phyloP scores from a whole-genome alignment of 1,139 yeast genomes.

The Meyerozyma athensensis region DNA sequence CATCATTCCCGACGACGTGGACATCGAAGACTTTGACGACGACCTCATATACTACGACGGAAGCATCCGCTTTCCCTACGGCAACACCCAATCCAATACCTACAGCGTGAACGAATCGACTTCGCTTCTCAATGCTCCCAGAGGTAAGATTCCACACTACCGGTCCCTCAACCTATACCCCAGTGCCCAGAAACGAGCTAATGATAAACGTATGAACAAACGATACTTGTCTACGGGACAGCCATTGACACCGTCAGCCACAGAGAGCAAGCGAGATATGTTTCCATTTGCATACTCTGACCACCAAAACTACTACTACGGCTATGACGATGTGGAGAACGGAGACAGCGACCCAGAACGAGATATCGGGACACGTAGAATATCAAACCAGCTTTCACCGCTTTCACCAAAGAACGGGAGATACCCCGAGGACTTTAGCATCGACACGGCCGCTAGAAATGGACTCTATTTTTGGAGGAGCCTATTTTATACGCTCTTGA shows the following conservation, averaged over 20 bases:
- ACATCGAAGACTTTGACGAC: slow-evolving; percentile 61
- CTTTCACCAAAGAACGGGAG: slow-evolving; percentile 11
- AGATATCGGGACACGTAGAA: not conserved
- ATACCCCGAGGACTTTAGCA: slow-evolving; percentile 30
- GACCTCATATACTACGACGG: slow-evolving; percentile 47
- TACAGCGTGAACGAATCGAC: slow-evolving; percentile 25
- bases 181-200: slow-evolving; percentile 22
- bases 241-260: slow-evolving; percentile 13
- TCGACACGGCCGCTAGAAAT: slow-evolving; percentile 9
- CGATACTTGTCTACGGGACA: slow-evolving; percentile 37
- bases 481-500: slow-evolving; percentile 51
- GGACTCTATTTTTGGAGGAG: slow-evolving; percentile 40
- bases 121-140: slow-evolving; percentile 25
- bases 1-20: slow-evolving; percentile 65
- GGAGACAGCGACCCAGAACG: slow-evolving; percentile 12
- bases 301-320: slow-evolving; percentile 30
- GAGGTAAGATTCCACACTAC: slow-evolving; percentile 38
- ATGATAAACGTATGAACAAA: slow-evolving; percentile 24
- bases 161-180: slow-evolving; percentile 38
- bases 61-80: slow-evolving; percentile 37
- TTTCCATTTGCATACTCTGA: slow-evolving; percentile 58
- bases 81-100: slow-evolving; percentile 20
- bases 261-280: slow-evolving; percentile 20
- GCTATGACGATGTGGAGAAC: slow-evolving; percentile 41
- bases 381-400: not conserved